Evolutionary conservation across 768 basidiomycete genomes (phyloP), one percentile per base, ranked within the genome.

Genomic region (Kwoniella shandongensis): DNA sequence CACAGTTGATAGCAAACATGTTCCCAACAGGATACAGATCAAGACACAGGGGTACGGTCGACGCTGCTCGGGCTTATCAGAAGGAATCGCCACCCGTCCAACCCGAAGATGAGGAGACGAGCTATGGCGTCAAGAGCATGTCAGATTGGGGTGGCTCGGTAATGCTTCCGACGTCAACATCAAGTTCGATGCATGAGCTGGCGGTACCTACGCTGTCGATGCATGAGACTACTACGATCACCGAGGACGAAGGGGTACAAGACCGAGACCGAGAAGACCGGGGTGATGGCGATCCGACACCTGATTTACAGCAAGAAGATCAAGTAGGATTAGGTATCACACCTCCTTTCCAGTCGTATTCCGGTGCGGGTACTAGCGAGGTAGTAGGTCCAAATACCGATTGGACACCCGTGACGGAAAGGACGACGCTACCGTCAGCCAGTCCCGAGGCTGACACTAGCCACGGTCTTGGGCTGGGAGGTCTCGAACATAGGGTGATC

Each of bases 41-140:
- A 35, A 30, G 52, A 41, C 50, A 41, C 18, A 15, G 25, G 18
- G 12, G 38, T 22, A 45, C 52, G 30, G 44, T 45, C 52, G 44
- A 44, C 32, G 54, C 56, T 27, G 56, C 56, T 12, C 45, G 22
- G 40, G 56, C 56, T 20, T 58, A 58, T 51, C 56, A 58, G 48
- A 50, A 46, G 23, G 56, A 58, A 49, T 51, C 54, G 40, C 54
- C 54, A 38, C 50, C 50, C 23, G 29, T 46, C 5, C 40, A 42
- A 15, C 38, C 6, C 10, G 11, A 29, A 6, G 56, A 49, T 11
- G 44, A 17, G 27, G 56, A 58, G 38, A 58, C 48, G 22, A 44
- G 38, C 39, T 58, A 44, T 51, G 56, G 56, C 1, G 56, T 58
- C 8, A 44, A 51, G 44, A 58, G 56, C 23, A 46, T 58, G 20